These are phyloP conservation scores for Salix brachista DNA, from an alignment of 345 rosid species.

Conservation along the genomic window DNA sequence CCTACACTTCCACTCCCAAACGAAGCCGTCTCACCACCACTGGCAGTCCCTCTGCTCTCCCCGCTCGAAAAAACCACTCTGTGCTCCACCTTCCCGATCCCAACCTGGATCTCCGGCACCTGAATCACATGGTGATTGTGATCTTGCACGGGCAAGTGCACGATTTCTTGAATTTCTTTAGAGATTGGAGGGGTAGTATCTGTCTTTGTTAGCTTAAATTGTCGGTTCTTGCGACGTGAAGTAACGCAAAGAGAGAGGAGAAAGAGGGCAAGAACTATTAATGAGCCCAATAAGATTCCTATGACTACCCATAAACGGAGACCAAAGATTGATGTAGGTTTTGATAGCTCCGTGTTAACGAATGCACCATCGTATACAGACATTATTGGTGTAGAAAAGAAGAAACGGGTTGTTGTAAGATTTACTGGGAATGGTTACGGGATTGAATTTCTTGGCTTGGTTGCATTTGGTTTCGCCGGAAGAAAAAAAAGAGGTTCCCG, in stretches of 20 bases:
- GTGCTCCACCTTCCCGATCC: constrained; percentile 83
- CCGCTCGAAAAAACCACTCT: constrained; percentile 86
- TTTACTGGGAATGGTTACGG: too few species aligned
- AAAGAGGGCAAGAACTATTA: constrained; percentile 75
- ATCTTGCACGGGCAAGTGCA: constrained; percentile 31
- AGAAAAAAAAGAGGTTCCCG: background rate
- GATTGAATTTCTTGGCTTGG: background rate
- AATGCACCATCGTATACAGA: constrained; percentile 60
- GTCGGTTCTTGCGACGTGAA: constrained; percentile 59
- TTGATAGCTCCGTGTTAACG: constrained; percentile 70
- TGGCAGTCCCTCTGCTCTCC: constrained; percentile 70
- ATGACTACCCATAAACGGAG: constrained; percentile 85
- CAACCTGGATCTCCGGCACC: constrained; percentile 76
- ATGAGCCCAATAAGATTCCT: constrained; percentile 79
- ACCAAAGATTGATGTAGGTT: constrained; percentile 86
- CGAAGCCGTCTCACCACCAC: constrained; percentile 59
- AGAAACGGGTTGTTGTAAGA: background rate
- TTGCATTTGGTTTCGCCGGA: constrained; percentile 12
- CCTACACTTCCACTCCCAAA: constrained; percentile 63
- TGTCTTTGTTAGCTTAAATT: constrained; percentile 1
- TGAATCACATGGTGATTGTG: constrained; percentile 30
- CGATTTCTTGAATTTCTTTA: constrained; percentile 82
- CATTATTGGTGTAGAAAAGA: constrained; percentile 23
- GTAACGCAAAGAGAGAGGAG: constrained; percentile 84
- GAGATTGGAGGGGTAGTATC: constrained; percentile 61